Evolutionary conservation across 2,329 filamentous ascomycete species (phyloP).

Genomic region (Verticillium longisporum): DNA sequence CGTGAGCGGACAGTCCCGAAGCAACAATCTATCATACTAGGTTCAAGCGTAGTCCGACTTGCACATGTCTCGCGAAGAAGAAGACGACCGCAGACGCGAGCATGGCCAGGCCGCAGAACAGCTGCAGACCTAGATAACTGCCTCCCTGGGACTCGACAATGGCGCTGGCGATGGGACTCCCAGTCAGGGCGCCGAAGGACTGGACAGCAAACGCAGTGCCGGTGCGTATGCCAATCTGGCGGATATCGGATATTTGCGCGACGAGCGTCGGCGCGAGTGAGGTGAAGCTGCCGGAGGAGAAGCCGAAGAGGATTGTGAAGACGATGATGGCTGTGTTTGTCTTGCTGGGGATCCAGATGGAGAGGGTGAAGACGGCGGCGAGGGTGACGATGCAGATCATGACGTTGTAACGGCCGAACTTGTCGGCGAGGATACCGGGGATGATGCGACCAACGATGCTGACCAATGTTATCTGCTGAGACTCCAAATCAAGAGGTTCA

Average conservation of each 20-base stretch:
- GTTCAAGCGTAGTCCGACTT: slow-evolving; percentile 24
- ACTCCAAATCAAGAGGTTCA: no score
- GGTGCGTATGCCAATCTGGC: slow-evolving; percentile 61
- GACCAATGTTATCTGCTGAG: not conserved
- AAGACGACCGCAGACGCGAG: slow-evolving; percentile 20
- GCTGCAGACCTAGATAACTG: slow-evolving; percentile 51
- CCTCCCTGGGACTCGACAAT: slow-evolving; percentile 46
- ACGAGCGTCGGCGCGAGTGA: slow-evolving; percentile 57
- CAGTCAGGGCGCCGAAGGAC: slow-evolving; percentile 58
- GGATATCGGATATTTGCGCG: slow-evolving; percentile 63
- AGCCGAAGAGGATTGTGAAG: slow-evolving; percentile 63
- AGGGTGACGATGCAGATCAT: slow-evolving; percentile 45
- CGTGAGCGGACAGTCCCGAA: no score
- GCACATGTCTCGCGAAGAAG: slow-evolving; percentile 22
- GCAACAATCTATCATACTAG: slow-evolving; percentile 21
- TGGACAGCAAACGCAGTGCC: slow-evolving; percentile 58
- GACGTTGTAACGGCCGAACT: slow-evolving; percentile 37
- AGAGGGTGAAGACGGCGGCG: slow-evolving; percentile 36
- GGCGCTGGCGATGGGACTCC: slow-evolving; percentile 61
- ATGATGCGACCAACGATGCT: slow-evolving; percentile 46
- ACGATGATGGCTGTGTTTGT: slow-evolving; percentile 52
- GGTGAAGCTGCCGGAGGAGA: slow-evolving; percentile 60
- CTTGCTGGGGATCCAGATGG: slow-evolving; percentile 41
- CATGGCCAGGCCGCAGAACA: slow-evolving; percentile 55
- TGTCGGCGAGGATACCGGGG: slow-evolving; percentile 41